Base-by-base conservation (phyloP, 768 basidiomycete species). In the Tephrocybe sp. region DNA sequence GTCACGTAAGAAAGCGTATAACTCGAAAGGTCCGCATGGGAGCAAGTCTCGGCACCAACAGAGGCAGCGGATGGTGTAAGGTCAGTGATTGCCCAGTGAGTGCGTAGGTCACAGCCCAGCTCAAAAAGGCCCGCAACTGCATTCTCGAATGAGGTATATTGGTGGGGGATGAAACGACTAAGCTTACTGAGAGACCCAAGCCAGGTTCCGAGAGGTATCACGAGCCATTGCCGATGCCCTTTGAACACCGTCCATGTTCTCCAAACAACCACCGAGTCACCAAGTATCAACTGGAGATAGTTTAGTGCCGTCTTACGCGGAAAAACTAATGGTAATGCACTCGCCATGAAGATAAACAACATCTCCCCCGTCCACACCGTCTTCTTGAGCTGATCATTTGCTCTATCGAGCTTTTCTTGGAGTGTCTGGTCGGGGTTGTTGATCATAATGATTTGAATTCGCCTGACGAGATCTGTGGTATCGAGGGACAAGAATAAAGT, bases 231-330 rank as follows among this genome's bases (percentile, higher is more conserved):
- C 31, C 54, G 48, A 8, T 48, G 46, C 9, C 58, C 55, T 34
- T 48, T 32, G 44, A 55, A 68, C 3, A 68, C 44, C 2, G 54
- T 55, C 62, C 61, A 64, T 13, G 65, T 65, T 47, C 66, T 55
- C 66, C 66, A 68, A 22, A 68, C 52, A 13, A 68, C 66, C n/a
- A 66, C 62, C 5, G 59, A 59, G 42, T 68, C 66, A 14, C 66
- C 65, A 3, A 65, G 57, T 33, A 63, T 61, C 13, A 68, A 42
- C 65, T 68, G 23, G 3, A 16, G 9, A 39, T 8, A 6, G 22
- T 12, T 32, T 5, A 35, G 16, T n/a, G 26, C 26, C 26, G 26
- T 22, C 9, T 31, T 31, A 19, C 1, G 14, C 4, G 13, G 3
- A 22, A 8, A 7, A 2, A 2, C n/a, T 5, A 20, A 17, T 14